These are phyloP conservation scores for Dactylellina sp. DNA, from an alignment of 2,329 filamentous ascomycete genomes.

Conservation along the genomic window DNA sequence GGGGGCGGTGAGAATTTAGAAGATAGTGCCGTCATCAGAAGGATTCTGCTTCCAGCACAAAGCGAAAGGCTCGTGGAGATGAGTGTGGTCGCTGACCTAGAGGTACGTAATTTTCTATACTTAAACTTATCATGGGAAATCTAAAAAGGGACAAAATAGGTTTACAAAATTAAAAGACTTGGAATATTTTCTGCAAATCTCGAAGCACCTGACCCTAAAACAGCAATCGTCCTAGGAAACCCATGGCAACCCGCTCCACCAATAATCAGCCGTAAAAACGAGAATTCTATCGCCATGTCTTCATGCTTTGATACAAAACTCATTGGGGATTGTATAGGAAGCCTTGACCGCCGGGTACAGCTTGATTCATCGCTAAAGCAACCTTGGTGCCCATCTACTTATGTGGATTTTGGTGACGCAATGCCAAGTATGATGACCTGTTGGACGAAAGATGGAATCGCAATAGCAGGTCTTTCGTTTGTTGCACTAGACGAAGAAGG, in stretches of 20 bases:
- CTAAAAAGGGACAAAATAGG: not conserved
- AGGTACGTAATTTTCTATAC: slow-evolving; percentile 8
- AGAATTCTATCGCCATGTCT: not conserved
- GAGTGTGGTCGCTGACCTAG: not conserved
- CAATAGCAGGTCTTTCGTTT: slow-evolving; percentile 7
- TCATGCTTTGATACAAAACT: not conserved
- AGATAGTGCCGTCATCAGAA: not conserved
- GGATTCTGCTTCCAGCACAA: not conserved
- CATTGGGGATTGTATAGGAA: not conserved
- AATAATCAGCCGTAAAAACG: not conserved
- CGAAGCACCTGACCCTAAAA: not conserved
- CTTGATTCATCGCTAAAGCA: not conserved
- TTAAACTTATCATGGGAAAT: not conserved
- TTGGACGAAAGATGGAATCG: not conserved
- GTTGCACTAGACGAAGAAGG: not conserved
- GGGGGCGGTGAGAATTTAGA: slow-evolving; percentile 16
- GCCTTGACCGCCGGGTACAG: not conserved
- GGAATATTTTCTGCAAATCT: slow-evolving; percentile 20
- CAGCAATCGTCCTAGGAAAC: not conserved
- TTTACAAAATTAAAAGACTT: slow-evolving; percentile 28
- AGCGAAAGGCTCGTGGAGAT: not conserved
- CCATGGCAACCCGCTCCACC: not conserved
- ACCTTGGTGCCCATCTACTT: not conserved
- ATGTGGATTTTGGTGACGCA: not conserved
- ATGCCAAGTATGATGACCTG: slow-evolving; percentile 3